Evolutionary conservation across 2,329 filamentous ascomycete species (phyloP).

Genomic region (Mycosphaerelloides madeirae): DNA sequence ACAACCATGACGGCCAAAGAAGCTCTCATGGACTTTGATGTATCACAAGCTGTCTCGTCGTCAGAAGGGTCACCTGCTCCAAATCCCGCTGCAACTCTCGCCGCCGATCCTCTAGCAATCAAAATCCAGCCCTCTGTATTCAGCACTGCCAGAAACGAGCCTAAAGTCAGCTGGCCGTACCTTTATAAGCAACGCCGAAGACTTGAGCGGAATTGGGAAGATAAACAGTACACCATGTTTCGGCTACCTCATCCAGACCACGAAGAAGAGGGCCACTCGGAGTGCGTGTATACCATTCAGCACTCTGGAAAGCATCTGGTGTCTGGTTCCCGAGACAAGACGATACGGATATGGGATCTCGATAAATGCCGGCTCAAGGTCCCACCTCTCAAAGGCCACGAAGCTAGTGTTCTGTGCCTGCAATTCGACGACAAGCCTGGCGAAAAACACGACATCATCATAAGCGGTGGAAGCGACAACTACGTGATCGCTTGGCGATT

Average conservation of each 20-base stretch:
- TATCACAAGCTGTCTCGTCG: background rate
- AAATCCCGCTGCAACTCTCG: background rate
- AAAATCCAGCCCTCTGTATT: conserved; percentile 14
- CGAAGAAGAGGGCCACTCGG: conserved; percentile 75
- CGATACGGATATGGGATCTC: conserved; percentile 85
- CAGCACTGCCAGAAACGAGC: conserved; percentile 31
- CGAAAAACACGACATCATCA: conserved; percentile 76
- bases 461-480: conserved; percentile 90
- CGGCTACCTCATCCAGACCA: conserved; percentile 81
- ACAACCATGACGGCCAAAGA: conserved; percentile 5
- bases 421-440: conserved; percentile 82
- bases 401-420: conserved; percentile 83
- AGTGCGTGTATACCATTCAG: conserved; percentile 94
- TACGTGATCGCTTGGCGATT: conserved; percentile 90
- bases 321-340: conserved; percentile 85
- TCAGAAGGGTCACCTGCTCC: no score
- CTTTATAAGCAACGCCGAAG: conserved; percentile 82
- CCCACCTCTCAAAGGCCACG: conserved; percentile 69
- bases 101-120: conserved; percentile 4
- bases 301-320: conserved; percentile 81
- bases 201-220: conserved; percentile 87
- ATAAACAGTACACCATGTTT: conserved; percentile 69
- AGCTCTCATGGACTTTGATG: conserved; percentile 6
- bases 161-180: conserved; percentile 85
- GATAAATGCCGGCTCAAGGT: conserved; percentile 68